These are phyloP conservation scores for Chaetomium sp. DNA, from an alignment of 2,329 filamentous ascomycete species.

Conservation along the genomic window DNA sequence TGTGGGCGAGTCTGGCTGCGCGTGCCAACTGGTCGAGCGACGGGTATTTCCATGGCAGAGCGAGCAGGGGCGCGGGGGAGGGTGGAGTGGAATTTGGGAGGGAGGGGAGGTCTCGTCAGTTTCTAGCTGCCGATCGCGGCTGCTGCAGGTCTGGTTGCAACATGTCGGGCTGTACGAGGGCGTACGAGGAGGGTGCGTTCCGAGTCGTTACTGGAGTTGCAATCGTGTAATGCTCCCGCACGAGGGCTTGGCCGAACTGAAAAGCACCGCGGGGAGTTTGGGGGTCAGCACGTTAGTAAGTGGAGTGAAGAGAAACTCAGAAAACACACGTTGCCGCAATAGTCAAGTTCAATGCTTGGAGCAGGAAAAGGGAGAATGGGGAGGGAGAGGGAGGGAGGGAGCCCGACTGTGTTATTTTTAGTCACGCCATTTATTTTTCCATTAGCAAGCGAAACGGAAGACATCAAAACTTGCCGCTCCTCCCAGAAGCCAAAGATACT, in stretches of 20 bases:
- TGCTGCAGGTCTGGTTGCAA: conserved; percentile 22
- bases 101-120: conserved; percentile 15
- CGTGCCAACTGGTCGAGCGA: not conserved
- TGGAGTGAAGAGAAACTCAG: not conserved
- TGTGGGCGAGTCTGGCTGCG: not conserved
- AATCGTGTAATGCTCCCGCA: conserved; percentile 17
- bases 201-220: conserved; percentile 14
- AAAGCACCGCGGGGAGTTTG: conserved; percentile 12
- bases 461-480: not conserved
- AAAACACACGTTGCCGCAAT: no score
- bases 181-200: conserved; percentile 3
- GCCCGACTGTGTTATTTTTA: no score
- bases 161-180: conserved; percentile 15
- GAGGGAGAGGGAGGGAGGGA: no score
- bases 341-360: not conserved
- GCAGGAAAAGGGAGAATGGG: not conserved
- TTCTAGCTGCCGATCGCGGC: conserved; percentile 14
- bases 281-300: not conserved
- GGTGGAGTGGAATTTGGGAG: conserved; percentile 1
- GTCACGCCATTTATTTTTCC: no score
- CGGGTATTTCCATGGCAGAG: conserved; percentile 6
- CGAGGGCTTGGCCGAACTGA: not conserved
- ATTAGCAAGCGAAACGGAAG: not conserved
- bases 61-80: conserved; percentile 6
- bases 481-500: not conserved